Evolutionary conservation across 2,329 filamentous ascomycete species (phyloP).

Genomic region (Zopfia rhizophila): DNA sequence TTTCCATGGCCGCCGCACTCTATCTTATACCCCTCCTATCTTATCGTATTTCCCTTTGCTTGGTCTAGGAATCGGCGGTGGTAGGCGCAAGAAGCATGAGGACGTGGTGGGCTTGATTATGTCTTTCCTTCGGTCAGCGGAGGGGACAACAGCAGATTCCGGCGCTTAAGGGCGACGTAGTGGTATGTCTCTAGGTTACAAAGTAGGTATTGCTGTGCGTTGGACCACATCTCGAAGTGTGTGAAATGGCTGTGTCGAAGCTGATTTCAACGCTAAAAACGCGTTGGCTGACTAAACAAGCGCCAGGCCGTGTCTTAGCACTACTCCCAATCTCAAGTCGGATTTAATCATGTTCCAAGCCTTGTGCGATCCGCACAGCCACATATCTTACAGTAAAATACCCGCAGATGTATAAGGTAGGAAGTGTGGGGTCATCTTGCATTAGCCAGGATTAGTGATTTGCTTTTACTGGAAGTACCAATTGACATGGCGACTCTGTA

Average conservation of each 20-base stretch:
- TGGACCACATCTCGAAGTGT: slow-evolving; percentile 9
- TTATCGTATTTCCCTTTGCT: background rate
- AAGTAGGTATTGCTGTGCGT: slow-evolving; percentile 2
- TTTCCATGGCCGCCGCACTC: slow-evolving; percentile 5
- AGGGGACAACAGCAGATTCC: slow-evolving; percentile 2
- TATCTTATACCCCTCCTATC: too few species aligned
- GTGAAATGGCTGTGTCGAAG: slow-evolving; percentile 7
- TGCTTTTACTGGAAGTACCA: too few species aligned
- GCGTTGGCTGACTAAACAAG: slow-evolving; percentile 1
- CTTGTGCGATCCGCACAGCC: too few species aligned
- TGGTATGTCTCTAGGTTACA: slow-evolving; percentile 4
- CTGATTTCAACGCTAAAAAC: slow-evolving; percentile 5
- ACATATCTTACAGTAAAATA: too few species aligned
- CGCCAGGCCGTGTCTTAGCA: too few species aligned
- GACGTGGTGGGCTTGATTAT: slow-evolving; percentile 12
- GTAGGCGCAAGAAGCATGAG: slow-evolving; percentile 15
- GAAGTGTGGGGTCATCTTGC: too few species aligned
- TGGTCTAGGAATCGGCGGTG: too few species aligned
- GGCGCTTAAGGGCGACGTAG: slow-evolving; percentile 2
- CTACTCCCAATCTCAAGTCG: too few species aligned
- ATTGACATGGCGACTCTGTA: too few species aligned
- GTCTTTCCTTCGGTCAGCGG: slow-evolving; percentile 7
- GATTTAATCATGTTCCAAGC: too few species aligned
- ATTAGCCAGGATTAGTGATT: too few species aligned
- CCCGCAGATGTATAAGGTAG: too few species aligned